These are phyloP conservation scores for Beauveria sp. DNA, from an alignment of 2,329 filamentous ascomycete genomes.

Conservation along the genomic window DNA sequence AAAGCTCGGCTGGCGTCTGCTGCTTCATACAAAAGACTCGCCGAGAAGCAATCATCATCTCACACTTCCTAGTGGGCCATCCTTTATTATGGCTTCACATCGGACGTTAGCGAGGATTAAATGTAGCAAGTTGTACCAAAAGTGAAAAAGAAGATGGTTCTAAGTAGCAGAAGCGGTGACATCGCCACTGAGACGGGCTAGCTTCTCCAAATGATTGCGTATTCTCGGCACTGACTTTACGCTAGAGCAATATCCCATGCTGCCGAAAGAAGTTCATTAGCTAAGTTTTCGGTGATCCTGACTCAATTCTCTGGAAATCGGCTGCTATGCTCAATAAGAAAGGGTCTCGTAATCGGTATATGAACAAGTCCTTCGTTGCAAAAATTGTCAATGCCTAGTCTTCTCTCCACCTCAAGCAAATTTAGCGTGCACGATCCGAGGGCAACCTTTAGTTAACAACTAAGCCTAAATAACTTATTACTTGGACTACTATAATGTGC, in stretches of 20 bases:
- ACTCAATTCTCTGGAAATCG: neutral
- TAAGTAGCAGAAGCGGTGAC: too few relatives aligned
- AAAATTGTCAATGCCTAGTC: neutral
- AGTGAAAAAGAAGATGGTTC: too few relatives aligned
- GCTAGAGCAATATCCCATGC: neutral
- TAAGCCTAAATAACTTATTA: too few relatives aligned
- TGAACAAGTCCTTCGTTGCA: neutral
- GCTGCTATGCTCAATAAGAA: neutral
- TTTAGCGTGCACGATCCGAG: neutral
- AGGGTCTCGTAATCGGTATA: neutral
- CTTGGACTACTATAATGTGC: too few relatives aligned
- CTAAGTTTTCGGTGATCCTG: neutral
- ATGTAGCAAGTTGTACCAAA: neutral
- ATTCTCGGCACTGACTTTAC: too few relatives aligned
- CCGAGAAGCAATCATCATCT: neutral
- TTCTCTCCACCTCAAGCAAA: neutral
- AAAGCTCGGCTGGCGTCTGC: conserved; percentile 1
- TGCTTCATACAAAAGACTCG: neutral
- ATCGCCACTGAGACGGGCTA: too few relatives aligned
- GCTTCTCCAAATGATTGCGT: too few relatives aligned
- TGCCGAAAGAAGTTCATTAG: neutral
- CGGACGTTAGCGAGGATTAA: too few relatives aligned
- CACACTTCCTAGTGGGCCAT: neutral
- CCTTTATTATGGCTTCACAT: too few relatives aligned
- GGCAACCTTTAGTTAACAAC: neutral